Conservation (phyloP, 2,329 filamentous ascomycete species). For the Tothia fuscella region DNA sequence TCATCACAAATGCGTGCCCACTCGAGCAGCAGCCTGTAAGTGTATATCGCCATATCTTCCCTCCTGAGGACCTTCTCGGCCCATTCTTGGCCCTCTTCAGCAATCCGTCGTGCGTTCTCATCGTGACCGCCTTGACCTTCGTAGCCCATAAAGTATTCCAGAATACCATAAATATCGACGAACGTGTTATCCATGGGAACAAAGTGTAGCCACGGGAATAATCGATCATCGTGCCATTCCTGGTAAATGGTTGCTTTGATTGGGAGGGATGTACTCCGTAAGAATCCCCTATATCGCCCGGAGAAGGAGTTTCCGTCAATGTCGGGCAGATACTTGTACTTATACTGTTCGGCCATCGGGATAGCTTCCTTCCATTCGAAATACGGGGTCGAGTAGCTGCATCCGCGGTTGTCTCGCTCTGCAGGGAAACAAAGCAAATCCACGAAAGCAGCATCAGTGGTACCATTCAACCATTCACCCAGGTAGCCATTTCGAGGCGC, state of each 20-base stretch:
- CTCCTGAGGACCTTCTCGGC: conserved; percentile 53
- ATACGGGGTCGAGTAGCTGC: conserved; percentile 34
- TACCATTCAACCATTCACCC: conserved; percentile 28
- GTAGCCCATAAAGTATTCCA: conserved; percentile 59
- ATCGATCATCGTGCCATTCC: conserved; percentile 63
- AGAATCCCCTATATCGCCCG: conserved; percentile 38
- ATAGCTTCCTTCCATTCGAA: conserved; percentile 23
- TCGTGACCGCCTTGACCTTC: conserved; percentile 31
- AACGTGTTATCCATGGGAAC: conserved; percentile 68
- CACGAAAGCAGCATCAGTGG: conserved; percentile 31
- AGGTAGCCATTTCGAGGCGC: conserved; percentile 20
- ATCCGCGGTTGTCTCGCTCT: conserved; percentile 23
- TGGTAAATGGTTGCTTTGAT: conserved; percentile 69
- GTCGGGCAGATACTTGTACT: conserved; percentile 59
- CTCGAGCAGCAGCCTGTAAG: conserved; percentile 43
- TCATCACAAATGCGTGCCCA: conserved; percentile 33
- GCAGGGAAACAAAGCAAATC: conserved; percentile 33
- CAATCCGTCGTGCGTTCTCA: conserved; percentile 49
- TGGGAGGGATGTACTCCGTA: conserved; percentile 56
- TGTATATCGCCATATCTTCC: conserved; percentile 65
- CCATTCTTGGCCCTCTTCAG: conserved; percentile 54
- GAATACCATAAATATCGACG: conserved; percentile 57
- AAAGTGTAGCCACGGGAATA: conserved; percentile 70
- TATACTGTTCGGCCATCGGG: conserved; percentile 31
- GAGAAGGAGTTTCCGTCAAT: conserved; percentile 53